Evolutionary conservation across 208 protist species (phyloP), one percentile per base, ranked within the genome.

Genomic region (Trypanosoma vivax): DNA sequence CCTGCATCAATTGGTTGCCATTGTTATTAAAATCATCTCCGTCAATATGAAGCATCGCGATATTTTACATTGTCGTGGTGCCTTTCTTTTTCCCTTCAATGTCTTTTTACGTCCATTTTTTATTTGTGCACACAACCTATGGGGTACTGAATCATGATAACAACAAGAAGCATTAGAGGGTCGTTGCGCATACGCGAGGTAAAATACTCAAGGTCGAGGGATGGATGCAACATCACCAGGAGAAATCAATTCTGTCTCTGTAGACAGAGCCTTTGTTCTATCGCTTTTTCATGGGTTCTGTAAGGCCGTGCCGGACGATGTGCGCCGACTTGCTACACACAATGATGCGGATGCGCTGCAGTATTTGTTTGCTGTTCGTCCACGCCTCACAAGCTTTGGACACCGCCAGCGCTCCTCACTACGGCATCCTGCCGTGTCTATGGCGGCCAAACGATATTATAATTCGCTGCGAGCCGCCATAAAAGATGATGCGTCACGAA

Each of bases 391-490:
- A 41, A 56, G 58, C 28, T 93, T 93, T 49, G 64, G 74, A 16
- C 76, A 89, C 43, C 78, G 85, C 19, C 66, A 51, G 6, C 67
- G 67, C 2, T 68, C 81, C 56, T 93, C 85, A 14, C 42, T 93
- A 50, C 76, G 85, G 2, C 85, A 93, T 50, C 85, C 85, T 5
- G 81, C 85, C 0, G 69, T 93, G 2, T 76, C 85, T 23, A 88
- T 88, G 79, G 72, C 81, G 14, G 75, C 79, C 7, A 76, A 82
- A 43, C 71, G 65, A 24, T 90, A 84, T 45, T 93, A 79, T 50
- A 76, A 52, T 25, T 29, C 48, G 3, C 63, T 55, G 27, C 65
- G 69, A 53, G 18, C 60, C 48, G 16, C 65, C 52, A 27, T 30
- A 9, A 43, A 42, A 43, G 53, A 65, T 21, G 45, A 65, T 38